Base-by-base conservation (phyloP, 371 early-diverging fungal species). In the Apophysomyces trapeziformis region DNA sequence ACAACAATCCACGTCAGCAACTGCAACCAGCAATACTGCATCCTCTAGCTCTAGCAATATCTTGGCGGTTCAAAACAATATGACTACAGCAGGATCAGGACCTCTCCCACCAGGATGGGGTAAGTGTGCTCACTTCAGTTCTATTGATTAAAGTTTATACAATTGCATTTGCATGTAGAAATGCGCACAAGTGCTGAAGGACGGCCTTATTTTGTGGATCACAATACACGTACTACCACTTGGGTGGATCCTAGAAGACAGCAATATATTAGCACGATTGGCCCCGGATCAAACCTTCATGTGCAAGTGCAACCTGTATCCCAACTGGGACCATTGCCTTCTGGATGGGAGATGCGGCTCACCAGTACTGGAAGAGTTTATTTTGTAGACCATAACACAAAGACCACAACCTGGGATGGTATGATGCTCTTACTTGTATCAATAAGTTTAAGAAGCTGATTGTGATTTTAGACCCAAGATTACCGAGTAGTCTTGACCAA, bases 101-200 rank as follows among this genome's bases (percentile, higher is more conserved):
- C 92, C 95, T n/a, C 79, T 98, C 56, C 97, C 98, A n/a, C 87
- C 94, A 16, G 97, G 98, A 39, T 99, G 97, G 98, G 95, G 87
- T 83, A 73, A 67, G 63, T 66, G 14, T 50, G 16, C 26, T 50
- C 21, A 1, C 54, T 26, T 60, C 4, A 8, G 54, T 14, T 60
- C 39, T 44, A 60, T 41, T 47, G 8, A 14, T 58, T 47, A 9
- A 43, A 11, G 9, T 32, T 38, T 50, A 26, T 26, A 2, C 32
- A 26, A 26, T 2, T 26, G 0, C 2, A 1, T n/a, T 9, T 18
- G 6, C 43, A 0, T 11, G 14, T 67, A 78, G 83, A 83, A 69
- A 79, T 92, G 84, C 83, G 98, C 45, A 82, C 88, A 46, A 97
- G 94, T 5, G 85, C 92, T 7, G 96, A 95, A 70, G 98, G 97